These are phyloP conservation scores for Phycomyces nitens DNA, from an alignment of 192 early-diverging fungal species.

Conservation along the genomic window DNA sequence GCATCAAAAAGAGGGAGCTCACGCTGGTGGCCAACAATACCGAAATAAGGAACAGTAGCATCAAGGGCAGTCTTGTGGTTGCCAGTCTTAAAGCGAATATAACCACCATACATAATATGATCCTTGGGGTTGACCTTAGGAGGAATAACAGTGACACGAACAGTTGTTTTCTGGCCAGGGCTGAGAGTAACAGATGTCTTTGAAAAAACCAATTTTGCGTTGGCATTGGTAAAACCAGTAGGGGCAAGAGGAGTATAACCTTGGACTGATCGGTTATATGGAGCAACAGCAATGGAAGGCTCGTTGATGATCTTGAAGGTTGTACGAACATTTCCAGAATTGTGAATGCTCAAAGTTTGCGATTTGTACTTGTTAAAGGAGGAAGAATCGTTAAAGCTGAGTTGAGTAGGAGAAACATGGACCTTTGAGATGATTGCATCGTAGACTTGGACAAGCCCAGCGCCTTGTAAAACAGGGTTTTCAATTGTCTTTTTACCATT, in stretches of 20 bases:
- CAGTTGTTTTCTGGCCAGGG: constrained; percentile 18
- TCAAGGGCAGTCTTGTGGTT: constrained; percentile 9
- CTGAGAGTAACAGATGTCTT: constrained; percentile 16
- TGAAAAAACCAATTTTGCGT: constrained; percentile 21
- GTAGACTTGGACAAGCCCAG: constrained; percentile 52
- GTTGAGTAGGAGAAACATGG: constrained; percentile 41
- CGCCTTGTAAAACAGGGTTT: constrained; percentile 43
- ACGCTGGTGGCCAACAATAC: constrained; percentile 41
- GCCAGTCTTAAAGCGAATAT: constrained; percentile 30
- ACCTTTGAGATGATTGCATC: constrained; percentile 36
- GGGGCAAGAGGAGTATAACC: constrained; percentile 22
- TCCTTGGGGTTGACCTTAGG: constrained; percentile 30
- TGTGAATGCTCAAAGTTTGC: constrained; percentile 41
- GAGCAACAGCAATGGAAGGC: constrained; percentile 35
- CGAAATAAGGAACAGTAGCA: constrained; percentile 46
- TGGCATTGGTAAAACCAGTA: constrained; percentile 7
- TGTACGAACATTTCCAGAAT: constrained; percentile 35
- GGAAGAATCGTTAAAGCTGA: constrained; percentile 51
- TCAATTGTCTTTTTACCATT: constrained; percentile 19
- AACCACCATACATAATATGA: constrained; percentile 49
- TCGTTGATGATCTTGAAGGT: constrained; percentile 39
- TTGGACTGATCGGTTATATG: constrained; percentile 31
- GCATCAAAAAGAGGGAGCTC: constrained; percentile 44
- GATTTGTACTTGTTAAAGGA: constrained; percentile 19
- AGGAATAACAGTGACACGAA: constrained; percentile 25